Evolutionary conservation across 257 asterid genomes (phyloP).

Genomic region (Eucommia ulmoides): DNA sequence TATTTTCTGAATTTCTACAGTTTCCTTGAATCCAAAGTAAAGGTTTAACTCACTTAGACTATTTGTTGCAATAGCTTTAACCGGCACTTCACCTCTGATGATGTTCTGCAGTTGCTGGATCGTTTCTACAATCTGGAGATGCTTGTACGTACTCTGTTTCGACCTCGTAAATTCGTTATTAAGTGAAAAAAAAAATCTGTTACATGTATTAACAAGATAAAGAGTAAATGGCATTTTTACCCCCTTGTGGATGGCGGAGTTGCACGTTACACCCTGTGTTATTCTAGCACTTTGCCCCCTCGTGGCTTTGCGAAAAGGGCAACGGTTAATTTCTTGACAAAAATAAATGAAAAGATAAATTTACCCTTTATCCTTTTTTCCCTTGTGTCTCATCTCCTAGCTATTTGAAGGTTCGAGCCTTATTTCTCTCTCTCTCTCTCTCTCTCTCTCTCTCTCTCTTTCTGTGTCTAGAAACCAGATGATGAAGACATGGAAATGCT

Average conservation of each 20-base stretch:
- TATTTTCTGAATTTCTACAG: background rate
- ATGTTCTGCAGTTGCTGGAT: slow-evolving; percentile 73
- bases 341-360: too few species aligned
- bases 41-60: background rate
- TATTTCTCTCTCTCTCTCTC: background rate
- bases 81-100: slow-evolving; percentile 62
- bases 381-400: too few species aligned
- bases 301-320: too few species aligned
- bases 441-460: background rate
- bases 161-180: too few species aligned
- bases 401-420: too few species aligned
- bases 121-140: slow-evolving; percentile 89
- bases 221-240: background rate
- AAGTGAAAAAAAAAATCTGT: background rate
- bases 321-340: too few species aligned
- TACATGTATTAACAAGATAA: background rate
- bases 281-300: too few species aligned
- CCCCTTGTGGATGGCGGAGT: too few species aligned
- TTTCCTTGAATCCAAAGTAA: background rate
- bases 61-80: slow-evolving; percentile 46
- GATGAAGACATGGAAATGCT: slow-evolving; percentile 65
- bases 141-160: slow-evolving; percentile 78
- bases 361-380: too few species aligned
- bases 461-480: slow-evolving; percentile 54
- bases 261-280: too few species aligned